phyloP scores from a whole-genome alignment of 768 basidiomycete species.

The Trametes cubensis region DNA sequence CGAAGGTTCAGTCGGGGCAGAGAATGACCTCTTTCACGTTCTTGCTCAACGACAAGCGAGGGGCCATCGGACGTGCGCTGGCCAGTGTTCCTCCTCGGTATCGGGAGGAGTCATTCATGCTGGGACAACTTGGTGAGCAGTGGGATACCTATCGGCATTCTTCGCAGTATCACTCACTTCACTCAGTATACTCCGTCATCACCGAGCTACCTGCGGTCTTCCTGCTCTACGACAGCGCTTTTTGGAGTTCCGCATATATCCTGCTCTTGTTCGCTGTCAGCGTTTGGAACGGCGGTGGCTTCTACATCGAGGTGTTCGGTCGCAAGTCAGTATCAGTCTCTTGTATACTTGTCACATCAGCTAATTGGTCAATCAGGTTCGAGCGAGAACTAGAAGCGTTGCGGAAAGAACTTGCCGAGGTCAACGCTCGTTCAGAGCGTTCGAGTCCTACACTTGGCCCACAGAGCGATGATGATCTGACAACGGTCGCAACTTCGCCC shows the following conservation, averaged over 20 bases:
- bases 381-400: slow-evolving; percentile 90
- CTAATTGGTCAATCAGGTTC: slow-evolving; percentile 56
- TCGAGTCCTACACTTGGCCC: slow-evolving; percentile 49
- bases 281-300: slow-evolving; percentile 96
- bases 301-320: slow-evolving; percentile 96
- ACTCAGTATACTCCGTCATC: slow-evolving; percentile 75
- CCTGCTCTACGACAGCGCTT: slow-evolving; percentile 76
- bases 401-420: slow-evolving; percentile 86
- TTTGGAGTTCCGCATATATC: slow-evolving; percentile 79
- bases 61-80: slow-evolving; percentile 76
- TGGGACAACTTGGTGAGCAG: slow-evolving; percentile 74
- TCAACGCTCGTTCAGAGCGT: slow-evolving; percentile 52
- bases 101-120: slow-evolving; percentile 77
- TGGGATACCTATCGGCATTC: background rate
- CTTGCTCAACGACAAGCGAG: slow-evolving; percentile 85
- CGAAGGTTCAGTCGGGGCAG: slow-evolving; percentile 90
- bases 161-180: slow-evolving; percentile 2
- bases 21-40: slow-evolving; percentile 89
- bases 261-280: slow-evolving; percentile 81
- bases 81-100: slow-evolving; percentile 59
- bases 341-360: background rate
- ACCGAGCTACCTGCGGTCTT: slow-evolving; percentile 88
- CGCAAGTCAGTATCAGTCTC: slow-evolving; percentile 70
- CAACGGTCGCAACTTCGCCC: slow-evolving; percentile 43
- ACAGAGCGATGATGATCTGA: slow-evolving; percentile 46